phyloP scores from a whole-genome alignment of 352 stramenopile species.

The Globisporangium abappressorium region DNA sequence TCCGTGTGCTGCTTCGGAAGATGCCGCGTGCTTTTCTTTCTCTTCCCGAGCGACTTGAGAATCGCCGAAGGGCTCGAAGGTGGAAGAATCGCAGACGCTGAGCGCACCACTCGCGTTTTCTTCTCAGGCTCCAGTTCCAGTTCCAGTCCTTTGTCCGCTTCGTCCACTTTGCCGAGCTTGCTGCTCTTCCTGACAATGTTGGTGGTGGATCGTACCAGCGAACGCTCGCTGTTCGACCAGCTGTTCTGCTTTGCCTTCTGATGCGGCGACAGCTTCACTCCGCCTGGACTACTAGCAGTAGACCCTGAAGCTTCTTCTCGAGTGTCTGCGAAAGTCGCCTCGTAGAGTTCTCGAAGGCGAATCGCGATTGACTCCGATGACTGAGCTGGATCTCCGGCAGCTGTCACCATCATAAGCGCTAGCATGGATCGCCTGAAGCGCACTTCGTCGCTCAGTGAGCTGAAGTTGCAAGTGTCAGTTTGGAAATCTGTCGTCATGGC shows the following conservation, averaged over 20 bases:
- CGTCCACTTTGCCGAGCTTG: background rate
- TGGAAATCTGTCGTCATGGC: background rate
- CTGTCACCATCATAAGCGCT: background rate
- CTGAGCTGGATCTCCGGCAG: background rate
- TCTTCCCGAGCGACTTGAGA: background rate
- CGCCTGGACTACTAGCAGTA: background rate
- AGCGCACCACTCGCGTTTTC: background rate
- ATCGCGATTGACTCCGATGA: background rate
- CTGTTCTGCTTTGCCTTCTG: constrained; percentile 4
- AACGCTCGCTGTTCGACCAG: constrained; percentile 1
- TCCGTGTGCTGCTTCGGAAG: background rate
- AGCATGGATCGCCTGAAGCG: background rate
- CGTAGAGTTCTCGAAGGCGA: background rate
- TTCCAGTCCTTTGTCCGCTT: background rate
- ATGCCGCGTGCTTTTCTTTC: background rate
- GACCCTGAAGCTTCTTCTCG: background rate
- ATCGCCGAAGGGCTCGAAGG: background rate
- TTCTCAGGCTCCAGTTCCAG: background rate
- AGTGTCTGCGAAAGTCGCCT: background rate
- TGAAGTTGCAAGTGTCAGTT: background rate
- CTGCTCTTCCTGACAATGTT: background rate
- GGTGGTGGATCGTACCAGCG: background rate
- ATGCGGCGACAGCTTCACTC: background rate
- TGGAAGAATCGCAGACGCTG: background rate
- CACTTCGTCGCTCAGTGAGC: background rate